A percentile compares a stretch with the other conserved stretches of the same genome.
These are phyloP conservation scores for Entoloma clypeatum DNA, from an alignment of 1,284 basidiomycete genomes.

Conservation along the genomic window DNA sequence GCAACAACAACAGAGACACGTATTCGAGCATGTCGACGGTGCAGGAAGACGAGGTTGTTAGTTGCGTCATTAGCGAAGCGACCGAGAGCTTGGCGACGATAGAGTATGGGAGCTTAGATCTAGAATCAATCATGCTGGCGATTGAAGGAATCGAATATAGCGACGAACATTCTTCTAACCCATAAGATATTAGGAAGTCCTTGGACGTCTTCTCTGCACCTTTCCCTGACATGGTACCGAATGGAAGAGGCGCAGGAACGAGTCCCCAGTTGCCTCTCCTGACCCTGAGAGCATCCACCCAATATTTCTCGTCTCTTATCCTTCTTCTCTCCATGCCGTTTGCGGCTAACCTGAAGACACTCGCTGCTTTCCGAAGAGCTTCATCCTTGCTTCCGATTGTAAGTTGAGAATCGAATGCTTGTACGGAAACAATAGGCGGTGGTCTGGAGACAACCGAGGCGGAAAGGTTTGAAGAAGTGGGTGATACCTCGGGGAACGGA, in stretches of 20 bases:
- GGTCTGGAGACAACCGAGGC: constrained; percentile 65
- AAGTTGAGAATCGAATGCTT: constrained; percentile 71
- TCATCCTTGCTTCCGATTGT: constrained; percentile 74
- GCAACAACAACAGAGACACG: constrained; percentile 48
- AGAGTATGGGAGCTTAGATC: constrained; percentile 52
- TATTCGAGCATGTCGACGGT: constrained; percentile 56
- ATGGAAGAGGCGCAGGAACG: constrained; percentile 69
- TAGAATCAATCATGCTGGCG: constrained; percentile 10
- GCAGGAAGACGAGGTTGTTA: constrained; percentile 55
- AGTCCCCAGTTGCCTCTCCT: constrained; percentile 73
- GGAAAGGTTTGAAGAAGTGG: constrained; percentile 42
- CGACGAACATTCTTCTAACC: constrained; percentile 72
- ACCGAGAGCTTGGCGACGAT: constrained; percentile 65
- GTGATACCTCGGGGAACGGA: constrained; percentile 18
- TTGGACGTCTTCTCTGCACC: constrained; percentile 73
- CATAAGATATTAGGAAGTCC: constrained; percentile 74
- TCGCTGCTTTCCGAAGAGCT: constrained; percentile 65
- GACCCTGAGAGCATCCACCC: constrained; percentile 73
- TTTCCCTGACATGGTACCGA: constrained; percentile 63
- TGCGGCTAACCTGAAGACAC: constrained; percentile 65
- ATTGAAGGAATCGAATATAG: constrained; percentile 8
- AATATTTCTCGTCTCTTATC: constrained; percentile 63
- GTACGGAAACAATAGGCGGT: constrained; percentile 60
- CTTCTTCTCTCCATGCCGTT: constrained; percentile 62
- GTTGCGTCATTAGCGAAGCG: constrained; percentile 48